Evolutionary conservation across 2,329 filamentous ascomycete genomes (phyloP).

Genomic region (Rosellinia necatrix): DNA sequence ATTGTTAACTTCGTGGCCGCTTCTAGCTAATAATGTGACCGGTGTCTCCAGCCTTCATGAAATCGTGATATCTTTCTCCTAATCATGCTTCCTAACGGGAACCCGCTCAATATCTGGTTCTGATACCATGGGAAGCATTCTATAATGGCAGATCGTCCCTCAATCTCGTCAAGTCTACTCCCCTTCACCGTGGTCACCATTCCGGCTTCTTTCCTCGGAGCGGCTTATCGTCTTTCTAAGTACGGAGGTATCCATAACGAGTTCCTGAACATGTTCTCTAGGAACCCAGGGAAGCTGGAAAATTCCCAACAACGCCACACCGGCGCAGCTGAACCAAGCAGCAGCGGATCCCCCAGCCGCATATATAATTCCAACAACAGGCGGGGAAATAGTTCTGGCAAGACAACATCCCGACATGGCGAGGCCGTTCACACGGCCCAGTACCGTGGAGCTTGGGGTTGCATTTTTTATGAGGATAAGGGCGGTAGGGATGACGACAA

Average conservation of each 20-base stretch:
- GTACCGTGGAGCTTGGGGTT: conserved; percentile 62
- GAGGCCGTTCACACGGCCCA: conserved; percentile 74
- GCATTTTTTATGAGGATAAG: conserved; percentile 76
- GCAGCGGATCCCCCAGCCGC: conserved; percentile 57
- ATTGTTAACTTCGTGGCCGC: not conserved
- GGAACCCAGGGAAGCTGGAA: conserved; percentile 42
- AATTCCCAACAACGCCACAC: conserved; percentile 36
- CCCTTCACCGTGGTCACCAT: conserved; percentile 1
- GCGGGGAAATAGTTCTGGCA: conserved; percentile 71
- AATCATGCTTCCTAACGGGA: not conserved
- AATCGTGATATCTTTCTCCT: not conserved
- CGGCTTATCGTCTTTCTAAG: conserved; percentile 26
- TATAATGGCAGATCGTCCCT: not conserved
- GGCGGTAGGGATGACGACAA: conserved; percentile 69
- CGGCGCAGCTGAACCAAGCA: conserved; percentile 48
- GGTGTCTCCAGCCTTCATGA: not conserved
- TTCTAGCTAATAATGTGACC: not conserved
- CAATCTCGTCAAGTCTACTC: not conserved
- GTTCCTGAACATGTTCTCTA: conserved; percentile 33
- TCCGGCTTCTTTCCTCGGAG: conserved; percentile 17
- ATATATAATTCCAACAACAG: conserved; percentile 70
- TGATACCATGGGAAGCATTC: not conserved
- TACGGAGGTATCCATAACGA: conserved; percentile 27
- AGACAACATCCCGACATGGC: conserved; percentile 74
- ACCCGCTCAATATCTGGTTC: not conserved